phyloP scores from a whole-genome alignment of 2,329 filamentous ascomycete genomes.

The Verticillium dahliae region DNA sequence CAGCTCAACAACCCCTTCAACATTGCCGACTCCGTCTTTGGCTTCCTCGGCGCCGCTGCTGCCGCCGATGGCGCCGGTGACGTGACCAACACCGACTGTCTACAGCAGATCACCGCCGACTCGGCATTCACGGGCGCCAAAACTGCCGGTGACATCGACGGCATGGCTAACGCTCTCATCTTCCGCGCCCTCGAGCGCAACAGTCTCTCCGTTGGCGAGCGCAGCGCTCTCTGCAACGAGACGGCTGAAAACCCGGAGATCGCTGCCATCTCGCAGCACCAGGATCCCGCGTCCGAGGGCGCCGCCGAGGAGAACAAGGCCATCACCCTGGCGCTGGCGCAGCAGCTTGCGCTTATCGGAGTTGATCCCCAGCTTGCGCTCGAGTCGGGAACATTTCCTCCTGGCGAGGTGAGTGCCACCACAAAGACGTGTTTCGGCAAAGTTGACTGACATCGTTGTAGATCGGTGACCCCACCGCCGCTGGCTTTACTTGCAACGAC shows the following conservation, averaged over 20 bases:
- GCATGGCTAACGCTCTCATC: constrained; percentile 45
- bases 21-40: constrained; percentile 44
- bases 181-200: constrained; percentile 54
- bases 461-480: constrained; percentile 13
- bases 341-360: constrained; percentile 53
- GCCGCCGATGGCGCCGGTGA: constrained; percentile 28
- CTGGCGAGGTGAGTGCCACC: constrained; percentile 40
- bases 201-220: constrained; percentile 48
- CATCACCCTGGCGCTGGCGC: constrained; percentile 51
- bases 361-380: constrained; percentile 57
- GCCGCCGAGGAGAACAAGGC: constrained; percentile 54
- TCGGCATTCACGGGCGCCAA: constrained; percentile 57
- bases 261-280: constrained; percentile 55
- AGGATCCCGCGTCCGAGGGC: constrained; percentile 56
- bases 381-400: constrained; percentile 55
- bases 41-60: constrained; percentile 33
- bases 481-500: constrained; percentile 38
- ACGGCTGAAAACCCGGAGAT: constrained; percentile 60
- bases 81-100: constrained; percentile 42
- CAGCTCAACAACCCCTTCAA: constrained; percentile 44
- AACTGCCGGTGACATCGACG: constrained; percentile 42
- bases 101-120: constrained; percentile 52
- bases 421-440: neutral
- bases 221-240: constrained; percentile 51
- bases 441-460: neutral